Base-by-base conservation (phyloP, 2,329 filamentous ascomycete species). In the Tolypocladium pustulatum region DNA sequence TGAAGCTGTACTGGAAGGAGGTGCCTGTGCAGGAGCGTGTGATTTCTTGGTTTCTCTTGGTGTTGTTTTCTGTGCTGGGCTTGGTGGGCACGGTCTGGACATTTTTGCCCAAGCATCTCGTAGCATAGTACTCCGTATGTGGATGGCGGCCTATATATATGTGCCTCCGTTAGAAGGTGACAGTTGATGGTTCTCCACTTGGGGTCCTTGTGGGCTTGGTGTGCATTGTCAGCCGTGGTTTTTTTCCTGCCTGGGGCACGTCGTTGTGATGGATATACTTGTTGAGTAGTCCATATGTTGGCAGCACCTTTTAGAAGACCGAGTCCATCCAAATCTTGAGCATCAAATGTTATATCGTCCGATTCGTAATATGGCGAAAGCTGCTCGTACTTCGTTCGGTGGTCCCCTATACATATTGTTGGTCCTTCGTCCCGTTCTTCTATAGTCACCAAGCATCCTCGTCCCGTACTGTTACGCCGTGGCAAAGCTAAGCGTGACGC, bases 1-100 rank as follows among this genome's bases (percentile, higher is more conserved):
- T 97, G 59, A 96, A 92, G 74, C 84, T 97, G 1, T 97, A 96
- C 70, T 85, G 86, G 54, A 80, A 84, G 55, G 86, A 93, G 61
- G 83, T 97, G 53, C 75, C 78, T 1, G 64, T 71, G 1, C 69
- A 70, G 27, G 90, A 96, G 73, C 85, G 83, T 66, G 70, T 83
- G 5, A 64, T 89, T 52, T 85, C 88, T 65, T 92, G 85, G 79
- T 69, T 76, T 20, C 73, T 96, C 65, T 85, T 97, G 67, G 70
- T 84, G 6, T 67, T 89, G 15, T 94, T 89, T 58, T 78, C 82
- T 1, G 68, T 85, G 25, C 73, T 97, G 69, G 93, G 90, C 15
- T 65, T 86, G 22, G 71, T 93, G 5, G 91, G 91, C 53, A 97
- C 93, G 0, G 81, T 90, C 2, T 96, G 90, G 83, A 91, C 91